These are phyloP conservation scores for Saprolegnia diclina DNA, from an alignment of 352 stramenopile genomes.

Conservation along the genomic window DNA sequence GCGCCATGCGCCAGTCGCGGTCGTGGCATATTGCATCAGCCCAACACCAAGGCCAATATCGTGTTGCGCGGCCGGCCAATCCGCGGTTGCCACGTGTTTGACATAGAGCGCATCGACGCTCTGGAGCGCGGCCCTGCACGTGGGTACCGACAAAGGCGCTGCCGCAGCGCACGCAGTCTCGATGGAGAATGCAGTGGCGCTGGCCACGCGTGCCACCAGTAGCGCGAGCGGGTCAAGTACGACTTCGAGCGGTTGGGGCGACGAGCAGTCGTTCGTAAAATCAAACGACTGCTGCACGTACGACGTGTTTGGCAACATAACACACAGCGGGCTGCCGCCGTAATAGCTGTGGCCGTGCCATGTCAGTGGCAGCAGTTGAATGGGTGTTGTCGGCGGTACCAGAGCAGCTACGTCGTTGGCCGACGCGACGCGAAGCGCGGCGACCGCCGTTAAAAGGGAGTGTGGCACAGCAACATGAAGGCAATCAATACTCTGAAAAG, in stretches of 20 bases:
- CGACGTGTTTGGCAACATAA: not conserved
- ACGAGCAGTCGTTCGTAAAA: not conserved
- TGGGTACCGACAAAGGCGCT: not conserved
- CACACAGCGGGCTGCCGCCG: slow-evolving; percentile 7
- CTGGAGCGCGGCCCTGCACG: not conserved
- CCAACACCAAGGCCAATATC: not conserved
- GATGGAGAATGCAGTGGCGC: too few species aligned
- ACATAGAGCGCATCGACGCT: too few species aligned
- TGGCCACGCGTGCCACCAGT: too few species aligned
- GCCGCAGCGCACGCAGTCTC: not conserved
- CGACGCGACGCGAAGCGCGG: not conserved
- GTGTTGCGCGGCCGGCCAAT: too few species aligned
- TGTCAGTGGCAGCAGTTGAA: not conserved
- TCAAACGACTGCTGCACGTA: slow-evolving; percentile 17
- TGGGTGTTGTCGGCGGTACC: not conserved
- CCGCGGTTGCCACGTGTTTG: too few species aligned
- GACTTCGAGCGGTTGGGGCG: not conserved
- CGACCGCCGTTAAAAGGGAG: not conserved
- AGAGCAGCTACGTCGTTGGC: too few species aligned
- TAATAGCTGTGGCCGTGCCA: slow-evolving; percentile 8
- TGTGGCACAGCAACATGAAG: not conserved
- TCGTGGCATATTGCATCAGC: slow-evolving; percentile 15
- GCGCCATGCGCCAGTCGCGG: not conserved
- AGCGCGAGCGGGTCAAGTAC: too few species aligned
- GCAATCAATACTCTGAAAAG: not conserved